Base-by-base conservation (phyloP, 352 stramenopile species). In the Phytopythium oedochilum region DNA sequence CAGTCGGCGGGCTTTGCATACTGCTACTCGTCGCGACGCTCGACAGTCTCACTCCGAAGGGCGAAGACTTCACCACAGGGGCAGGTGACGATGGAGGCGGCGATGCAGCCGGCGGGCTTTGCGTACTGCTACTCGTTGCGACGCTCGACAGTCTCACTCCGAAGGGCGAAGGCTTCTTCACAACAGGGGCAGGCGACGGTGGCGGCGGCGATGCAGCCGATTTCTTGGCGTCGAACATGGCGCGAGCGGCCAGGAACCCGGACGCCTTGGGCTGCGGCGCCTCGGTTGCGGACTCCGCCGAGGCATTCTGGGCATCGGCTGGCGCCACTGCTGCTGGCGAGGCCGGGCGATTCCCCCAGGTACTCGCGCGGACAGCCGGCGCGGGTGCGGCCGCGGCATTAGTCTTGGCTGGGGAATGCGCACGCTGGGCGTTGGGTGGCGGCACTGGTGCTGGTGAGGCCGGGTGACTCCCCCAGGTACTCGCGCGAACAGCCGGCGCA, bases 161-260 rank as follows among this genome's bases (percentile, higher is more conserved):
- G 17, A 46, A 46, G 25, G 26, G 44, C 28, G 25, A 36, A 6
- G 44, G 44, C 43, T 31, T 31, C 12, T 5, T 45, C 29, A 32
- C 29, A 32, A 10, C 5, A 5, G 5, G 29, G 7, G 53, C 45
- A 31, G 57, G 49, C 9, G 63, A 20, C 5, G 53, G 38, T 3
- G 47, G 52, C 5, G 53, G 38, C 5, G 47, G 52, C 12, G 46
- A 15, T 7, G 47, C 7, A 18, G 26, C 29, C 35, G 36, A 5
- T 25, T 62, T 51, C 50, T 64, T 73, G 34, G 61, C 57, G 45
- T 70, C 65, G 38, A 73, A 73, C 48, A 70, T 39, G 14, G 65
- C 61, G 8, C 65, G 61, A 9, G 61, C 57, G n/a, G 58, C 59
- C 39, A 57, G 61, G 40, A 73, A 73, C 11, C 47, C 56, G 7